Conservation (phyloP, 2,329 filamentous ascomycete genomes). For the Aspergillus glaucus region DNA sequence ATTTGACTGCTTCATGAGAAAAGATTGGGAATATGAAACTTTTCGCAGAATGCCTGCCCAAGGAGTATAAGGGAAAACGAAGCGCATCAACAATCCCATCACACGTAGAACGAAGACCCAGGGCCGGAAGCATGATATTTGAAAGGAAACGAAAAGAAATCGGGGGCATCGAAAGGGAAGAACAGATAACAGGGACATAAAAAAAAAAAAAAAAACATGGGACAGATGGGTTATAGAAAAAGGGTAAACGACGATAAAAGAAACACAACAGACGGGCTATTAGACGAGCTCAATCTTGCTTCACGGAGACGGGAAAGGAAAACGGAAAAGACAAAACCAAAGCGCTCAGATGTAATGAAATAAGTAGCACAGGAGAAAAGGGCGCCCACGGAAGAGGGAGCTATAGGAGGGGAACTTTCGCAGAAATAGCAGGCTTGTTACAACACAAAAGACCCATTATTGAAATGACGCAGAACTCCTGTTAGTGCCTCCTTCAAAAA, state of each 20-base stretch:
- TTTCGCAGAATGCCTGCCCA: slow-evolving; percentile 43
- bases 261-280: slow-evolving; percentile 12
- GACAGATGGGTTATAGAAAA: slow-evolving; percentile 4
- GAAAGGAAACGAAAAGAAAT: slow-evolving; percentile 8
- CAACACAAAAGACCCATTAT: slow-evolving; percentile 36
- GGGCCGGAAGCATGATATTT: slow-evolving; percentile 15
- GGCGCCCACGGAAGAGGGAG: slow-evolving; percentile 39
- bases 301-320: background rate
- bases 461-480: slow-evolving; percentile 39
- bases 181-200: slow-evolving; percentile 1
- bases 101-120: slow-evolving; percentile 30
- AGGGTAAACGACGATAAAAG: slow-evolving; percentile 8
- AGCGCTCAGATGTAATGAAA: slow-evolving; percentile 37
- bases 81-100: slow-evolving; percentile 32
- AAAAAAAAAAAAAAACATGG: slow-evolving; percentile 2
- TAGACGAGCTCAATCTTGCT: slow-evolving; percentile 30
- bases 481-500: slow-evolving; percentile 36
- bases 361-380: slow-evolving; percentile 37
- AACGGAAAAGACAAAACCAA: slow-evolving; percentile 19
- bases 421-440: slow-evolving; percentile 32
- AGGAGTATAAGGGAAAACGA: slow-evolving; percentile 29
- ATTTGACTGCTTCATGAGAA: slow-evolving; percentile 32
- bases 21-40: slow-evolving; percentile 31
- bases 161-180: slow-evolving; percentile 4
- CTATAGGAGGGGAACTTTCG: slow-evolving; percentile 33